phyloP scores from a whole-genome alignment of 2,329 filamentous ascomycete genomes.

The Tolypocladium tundrense region DNA sequence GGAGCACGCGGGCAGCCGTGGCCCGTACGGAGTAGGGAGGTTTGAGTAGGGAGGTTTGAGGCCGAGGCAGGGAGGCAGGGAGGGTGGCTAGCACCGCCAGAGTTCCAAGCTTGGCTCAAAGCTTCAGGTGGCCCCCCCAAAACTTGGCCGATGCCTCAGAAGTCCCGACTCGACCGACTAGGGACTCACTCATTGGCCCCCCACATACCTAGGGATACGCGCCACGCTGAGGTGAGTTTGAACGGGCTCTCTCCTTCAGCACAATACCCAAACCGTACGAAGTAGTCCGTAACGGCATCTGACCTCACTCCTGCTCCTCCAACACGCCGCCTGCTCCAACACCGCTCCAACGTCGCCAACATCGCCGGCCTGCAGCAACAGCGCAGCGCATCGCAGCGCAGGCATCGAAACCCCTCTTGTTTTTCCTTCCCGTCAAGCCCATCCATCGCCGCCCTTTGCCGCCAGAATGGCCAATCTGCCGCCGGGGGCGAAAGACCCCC shows the following conservation, averaged over 20 bases:
- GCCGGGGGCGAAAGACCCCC: constrained; percentile 24
- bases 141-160: no score
- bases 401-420: background rate
- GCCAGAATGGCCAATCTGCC: constrained; percentile 17
- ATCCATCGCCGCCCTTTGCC: background rate
- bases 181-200: no score
- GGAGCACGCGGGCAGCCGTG: background rate
- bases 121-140: no score
- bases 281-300: background rate
- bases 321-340: background rate
- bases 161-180: no score
- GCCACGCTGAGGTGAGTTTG: background rate
- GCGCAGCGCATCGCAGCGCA: background rate
- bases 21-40: background rate
- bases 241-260: background rate
- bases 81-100: background rate
- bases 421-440: background rate
- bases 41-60: background rate
- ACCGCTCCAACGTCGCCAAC: background rate
- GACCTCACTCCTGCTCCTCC: background rate
- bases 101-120: background rate
- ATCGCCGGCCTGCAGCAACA: background rate
- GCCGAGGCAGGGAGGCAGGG: background rate
- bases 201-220: background rate
- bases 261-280: background rate